phyloP scores from a whole-genome alignment of 2,329 filamentous ascomycete genomes.

The Penicillium paneum region DNA sequence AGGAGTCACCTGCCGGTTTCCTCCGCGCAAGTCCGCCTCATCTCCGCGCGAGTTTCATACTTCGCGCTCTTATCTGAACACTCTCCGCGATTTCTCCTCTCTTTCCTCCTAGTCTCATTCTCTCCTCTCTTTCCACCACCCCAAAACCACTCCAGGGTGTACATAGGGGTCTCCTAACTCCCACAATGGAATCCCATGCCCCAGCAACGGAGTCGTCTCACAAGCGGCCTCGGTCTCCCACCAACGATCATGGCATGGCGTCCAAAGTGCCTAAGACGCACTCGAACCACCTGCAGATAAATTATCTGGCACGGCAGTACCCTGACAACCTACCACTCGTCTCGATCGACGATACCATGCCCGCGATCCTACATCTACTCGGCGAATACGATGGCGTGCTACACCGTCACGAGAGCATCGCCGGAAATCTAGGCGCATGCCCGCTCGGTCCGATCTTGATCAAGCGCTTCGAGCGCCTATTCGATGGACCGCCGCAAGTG shows the following conservation, averaged over 20 bases:
- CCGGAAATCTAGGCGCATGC: constrained; percentile 78
- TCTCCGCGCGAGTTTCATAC: constrained; percentile 5
- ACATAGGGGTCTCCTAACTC: neutral
- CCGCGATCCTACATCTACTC: constrained; percentile 68
- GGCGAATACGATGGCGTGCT: constrained; percentile 81
- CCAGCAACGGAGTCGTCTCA: constrained; percentile 38
- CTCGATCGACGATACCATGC: constrained; percentile 66
- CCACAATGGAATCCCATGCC: constrained; percentile 34
- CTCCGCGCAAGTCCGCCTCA: constrained; percentile 8
- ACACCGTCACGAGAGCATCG: constrained; percentile 80
- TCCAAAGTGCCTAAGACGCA: constrained; percentile 55
- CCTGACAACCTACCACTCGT: constrained; percentile 61
- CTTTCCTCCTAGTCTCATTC: neutral
- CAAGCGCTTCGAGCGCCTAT: constrained; percentile 80
- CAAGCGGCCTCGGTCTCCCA: constrained; percentile 48
- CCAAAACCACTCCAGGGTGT: neutral
- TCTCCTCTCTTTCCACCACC: neutral
- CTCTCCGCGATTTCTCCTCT: neutral
- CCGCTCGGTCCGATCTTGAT: constrained; percentile 78
- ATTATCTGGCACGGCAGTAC: constrained; percentile 64
- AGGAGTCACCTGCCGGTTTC: constrained; percentile 5
- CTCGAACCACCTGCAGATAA: constrained; percentile 63
- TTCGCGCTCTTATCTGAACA: constrained; percentile 5
- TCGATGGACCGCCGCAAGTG: constrained; percentile 73
- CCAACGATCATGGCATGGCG: constrained; percentile 39